Evolutionary conservation across 2,329 filamentous ascomycete genomes (phyloP).

Genomic region (Penicillium sp.): DNA sequence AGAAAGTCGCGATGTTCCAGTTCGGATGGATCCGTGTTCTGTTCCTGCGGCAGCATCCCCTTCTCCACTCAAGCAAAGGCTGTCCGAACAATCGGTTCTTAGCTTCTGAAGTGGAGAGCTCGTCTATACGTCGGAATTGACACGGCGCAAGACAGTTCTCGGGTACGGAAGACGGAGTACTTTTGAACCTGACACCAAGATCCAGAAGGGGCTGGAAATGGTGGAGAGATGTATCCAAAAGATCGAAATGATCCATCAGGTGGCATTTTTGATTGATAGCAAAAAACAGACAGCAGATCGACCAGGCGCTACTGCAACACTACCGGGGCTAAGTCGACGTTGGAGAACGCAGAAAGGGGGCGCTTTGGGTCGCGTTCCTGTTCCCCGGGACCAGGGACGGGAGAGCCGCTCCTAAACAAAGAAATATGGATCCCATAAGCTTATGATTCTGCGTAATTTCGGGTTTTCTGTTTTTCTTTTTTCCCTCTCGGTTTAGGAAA

Average conservation of each 20-base stretch:
- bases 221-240: constrained; percentile 2
- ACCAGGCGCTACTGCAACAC: constrained; percentile 12
- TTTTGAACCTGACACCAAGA: constrained; percentile 7
- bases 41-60: constrained; percentile 27
- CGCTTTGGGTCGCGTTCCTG: constrained; percentile 26
- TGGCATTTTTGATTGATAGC: constrained; percentile 10
- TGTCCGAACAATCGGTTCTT: constrained; percentile 31
- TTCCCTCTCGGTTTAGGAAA: background rate
- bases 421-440: constrained; percentile 12
- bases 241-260: constrained; percentile 22
- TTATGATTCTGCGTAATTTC: constrained; percentile 14
- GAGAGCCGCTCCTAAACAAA: constrained; percentile 32
- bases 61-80: constrained; percentile 27
- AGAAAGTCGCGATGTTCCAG: constrained; percentile 15
- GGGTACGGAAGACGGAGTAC: too few species aligned
- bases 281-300: constrained; percentile 8
- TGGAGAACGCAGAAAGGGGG: constrained; percentile 27
- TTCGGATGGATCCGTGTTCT: constrained; percentile 28
- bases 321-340: constrained; percentile 12
- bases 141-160: background rate
- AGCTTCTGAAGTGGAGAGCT: constrained; percentile 12
- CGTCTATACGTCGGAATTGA: constrained; percentile 5
- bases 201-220: background rate
- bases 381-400: constrained; percentile 30
- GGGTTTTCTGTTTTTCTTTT: constrained; percentile 3